Base-by-base conservation (phyloP, 345 rosid species). In the Pistacia integerrima region DNA sequence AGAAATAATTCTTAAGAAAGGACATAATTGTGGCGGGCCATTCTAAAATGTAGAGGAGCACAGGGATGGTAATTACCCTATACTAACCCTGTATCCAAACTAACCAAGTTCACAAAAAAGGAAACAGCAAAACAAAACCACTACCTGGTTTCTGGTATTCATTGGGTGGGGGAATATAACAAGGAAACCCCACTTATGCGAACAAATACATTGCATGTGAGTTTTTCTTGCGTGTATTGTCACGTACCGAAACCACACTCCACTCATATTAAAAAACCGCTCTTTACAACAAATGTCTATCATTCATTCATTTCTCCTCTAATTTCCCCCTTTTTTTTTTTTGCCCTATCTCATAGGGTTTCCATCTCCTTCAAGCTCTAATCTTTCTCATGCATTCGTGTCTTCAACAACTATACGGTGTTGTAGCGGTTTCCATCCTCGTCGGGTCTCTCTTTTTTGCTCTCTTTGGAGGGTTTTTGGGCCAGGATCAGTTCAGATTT, bases 321-420 rank as follows among this genome's bases (percentile, higher is more conserved):
- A 22, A 64, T 51, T 48, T 76, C 70, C 59, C 58, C 18, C 0
- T 11, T 49, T 5, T 3, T 5, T 33, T 55, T 93, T 93, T 94
- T 92, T 89, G 85, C 99, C 99, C 98, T 91, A 85, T 87, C 76
- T 76, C 64, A 75, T 91, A 91, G 97, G 98, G 98, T 92, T 93
- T 65, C 76, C 49, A 11, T 49, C 58, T 63, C 64, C 83, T 66
- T 73, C 33, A 48, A 64, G 78, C 87, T 78, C 76, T 36, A n/a
- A 78, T 38, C 60, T 77, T 51, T 80, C 86, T 87, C 85, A 96
- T 94, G 97, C 86, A 82, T 70, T 66, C 84, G 2, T 7, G 81
- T 76, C 80, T 74, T 78, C 69, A 10, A 64, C 69, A 35, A 46
- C 54, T 77, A 9, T 59, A 48, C 76, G 18, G 54, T 56, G 74